Evolutionary conservation across 352 stramenopile genomes (phyloP).

Genomic region (Phytophthora capsici): DNA sequence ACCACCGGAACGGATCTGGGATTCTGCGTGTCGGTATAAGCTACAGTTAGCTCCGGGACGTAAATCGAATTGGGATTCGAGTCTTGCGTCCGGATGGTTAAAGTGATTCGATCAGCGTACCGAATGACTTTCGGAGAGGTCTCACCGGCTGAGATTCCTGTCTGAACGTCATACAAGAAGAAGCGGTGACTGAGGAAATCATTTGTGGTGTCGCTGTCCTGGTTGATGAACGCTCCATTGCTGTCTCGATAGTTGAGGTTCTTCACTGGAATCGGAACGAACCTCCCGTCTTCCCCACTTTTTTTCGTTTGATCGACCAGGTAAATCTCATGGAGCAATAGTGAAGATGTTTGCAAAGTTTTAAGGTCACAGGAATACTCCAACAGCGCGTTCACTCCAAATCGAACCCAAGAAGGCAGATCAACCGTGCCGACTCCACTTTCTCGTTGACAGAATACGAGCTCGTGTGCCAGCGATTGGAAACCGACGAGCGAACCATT

Average conservation of each 20-base stretch:
- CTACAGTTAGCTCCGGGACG: conserved; percentile 76
- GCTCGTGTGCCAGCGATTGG: conserved; percentile 69
- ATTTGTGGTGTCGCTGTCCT: conserved; percentile 81
- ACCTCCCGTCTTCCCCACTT: conserved; percentile 51
- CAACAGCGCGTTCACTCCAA: conserved; percentile 66
- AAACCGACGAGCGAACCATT: conserved; percentile 90
- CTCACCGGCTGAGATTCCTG: conserved; percentile 54
- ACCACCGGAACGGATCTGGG: conserved; percentile 34
- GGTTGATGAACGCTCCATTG: conserved; percentile 74
- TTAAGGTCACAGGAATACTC: conserved; percentile 79
- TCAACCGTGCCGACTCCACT: conserved; percentile 8
- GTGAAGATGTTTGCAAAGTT: conserved; percentile 42
- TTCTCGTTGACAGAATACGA: conserved; percentile 77
- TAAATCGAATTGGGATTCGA: conserved; percentile 63
- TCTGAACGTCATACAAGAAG: conserved; percentile 91
- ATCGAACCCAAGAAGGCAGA: conserved; percentile 76
- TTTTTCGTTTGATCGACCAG: conserved; percentile 83
- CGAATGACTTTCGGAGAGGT: conserved; percentile 61
- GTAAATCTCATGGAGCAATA: conserved; percentile 92
- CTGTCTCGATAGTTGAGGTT: conserved; percentile 85
- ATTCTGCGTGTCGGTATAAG: conserved; percentile 69
- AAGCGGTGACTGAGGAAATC: conserved; percentile 93
- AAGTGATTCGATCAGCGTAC: conserved; percentile 75
- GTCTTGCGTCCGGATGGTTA: conserved; percentile 66
- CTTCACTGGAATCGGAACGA: conserved; percentile 89